Evolutionary conservation across 345 rosid species (phyloP).

Genomic region (Xanthoceras sorbifolium): DNA sequence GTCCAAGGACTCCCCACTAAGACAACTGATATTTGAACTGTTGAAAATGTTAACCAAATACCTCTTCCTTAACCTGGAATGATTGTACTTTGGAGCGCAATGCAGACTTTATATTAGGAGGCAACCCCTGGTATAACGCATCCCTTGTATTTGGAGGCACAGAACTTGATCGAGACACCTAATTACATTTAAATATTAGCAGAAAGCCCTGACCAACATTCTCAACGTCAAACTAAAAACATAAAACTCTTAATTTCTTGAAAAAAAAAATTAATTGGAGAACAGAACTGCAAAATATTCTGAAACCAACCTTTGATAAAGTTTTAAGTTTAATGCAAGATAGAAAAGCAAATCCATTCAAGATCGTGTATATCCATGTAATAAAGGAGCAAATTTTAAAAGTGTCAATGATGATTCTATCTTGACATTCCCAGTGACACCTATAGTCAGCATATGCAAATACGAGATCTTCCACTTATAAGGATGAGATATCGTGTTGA

Average conservation of each 20-base stretch:
- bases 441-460: neutral
- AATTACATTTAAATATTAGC: constrained; percentile 22
- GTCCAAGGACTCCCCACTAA: neutral
- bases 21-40: constrained; percentile 2
- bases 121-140: constrained; percentile 92
- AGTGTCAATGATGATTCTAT: neutral
- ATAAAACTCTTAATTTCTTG: neutral
- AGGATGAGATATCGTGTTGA: neutral
- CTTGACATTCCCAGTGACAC: neutral
- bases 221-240: neutral
- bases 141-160: constrained; percentile 94
- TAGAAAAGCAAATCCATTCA: neutral
- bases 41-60: constrained; percentile 23
- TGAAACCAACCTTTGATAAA: neutral
- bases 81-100: constrained; percentile 73
- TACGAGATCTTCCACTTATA: neutral
- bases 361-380: neutral
- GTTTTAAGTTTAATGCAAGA: neutral
- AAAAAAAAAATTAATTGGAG: neutral
- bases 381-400: neutral
- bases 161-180: constrained; percentile 95
- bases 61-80: constrained; percentile 81
- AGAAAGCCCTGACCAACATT: neutral
- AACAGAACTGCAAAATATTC: neutral
- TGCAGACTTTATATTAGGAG: constrained; percentile 81